Percentiles rank a stretch among this genome's conserved stretches.
Evolutionary conservation across 352 stramenopile genomes (phyloP).

Genomic region (Pythium vanterpoolii): DNA sequence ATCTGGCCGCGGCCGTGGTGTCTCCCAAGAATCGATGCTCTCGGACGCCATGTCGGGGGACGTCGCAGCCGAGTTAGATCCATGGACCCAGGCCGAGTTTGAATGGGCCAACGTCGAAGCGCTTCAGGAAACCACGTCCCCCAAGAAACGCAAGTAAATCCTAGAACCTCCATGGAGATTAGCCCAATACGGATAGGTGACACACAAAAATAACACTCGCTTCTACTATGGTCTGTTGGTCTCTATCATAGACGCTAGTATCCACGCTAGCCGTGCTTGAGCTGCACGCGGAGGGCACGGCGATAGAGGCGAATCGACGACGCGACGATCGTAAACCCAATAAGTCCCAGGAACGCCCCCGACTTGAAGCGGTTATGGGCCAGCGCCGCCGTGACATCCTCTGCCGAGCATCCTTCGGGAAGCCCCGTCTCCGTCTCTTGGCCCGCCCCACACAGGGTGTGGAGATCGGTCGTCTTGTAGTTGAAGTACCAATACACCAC

Average conservation of each 20-base stretch:
- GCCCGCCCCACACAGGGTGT: conserved; percentile 28
- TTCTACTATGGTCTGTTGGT: neutral
- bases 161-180: neutral
- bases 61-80: conserved; percentile 39
- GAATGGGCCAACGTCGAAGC: conserved; percentile 69
- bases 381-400: conserved; percentile 41
- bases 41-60: conserved; percentile 30
- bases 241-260: conserved; percentile 10
- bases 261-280: conserved; percentile 47
- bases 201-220: neutral
- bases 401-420: conserved; percentile 39
- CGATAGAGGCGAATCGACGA: conserved; percentile 64
- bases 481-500: conserved; percentile 59
- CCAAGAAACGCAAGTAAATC: conserved; percentile 27
- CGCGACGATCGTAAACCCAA: conserved; percentile 56
- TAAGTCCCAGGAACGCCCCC: conserved; percentile 44
- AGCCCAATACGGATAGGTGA: neutral
- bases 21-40: conserved; percentile 38
- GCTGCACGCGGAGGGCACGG: conserved; percentile 56
- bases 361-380: conserved; percentile 51
- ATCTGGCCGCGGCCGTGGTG: conserved; percentile 19
- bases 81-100: conserved; percentile 61
- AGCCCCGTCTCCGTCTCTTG: conserved; percentile 8
- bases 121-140: conserved; percentile 34
- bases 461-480: conserved; percentile 41